Conservation (phyloP, 306 rosid genomes). For the Alnus rubra region DNA sequence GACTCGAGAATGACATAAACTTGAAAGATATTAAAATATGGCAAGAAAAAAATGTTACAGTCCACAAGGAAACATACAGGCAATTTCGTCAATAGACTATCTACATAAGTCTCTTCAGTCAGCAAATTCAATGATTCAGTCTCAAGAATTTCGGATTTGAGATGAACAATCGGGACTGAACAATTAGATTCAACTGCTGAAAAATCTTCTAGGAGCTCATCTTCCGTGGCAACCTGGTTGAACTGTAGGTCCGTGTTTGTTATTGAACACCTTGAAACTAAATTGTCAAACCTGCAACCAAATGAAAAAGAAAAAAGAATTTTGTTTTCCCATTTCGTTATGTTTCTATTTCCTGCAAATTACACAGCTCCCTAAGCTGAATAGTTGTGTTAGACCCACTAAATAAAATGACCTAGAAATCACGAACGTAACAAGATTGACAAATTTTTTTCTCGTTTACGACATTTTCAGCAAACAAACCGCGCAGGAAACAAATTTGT, state of each 20-base stretch:
- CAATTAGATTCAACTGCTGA: slow-evolving; percentile 53
- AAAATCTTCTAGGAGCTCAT: slow-evolving; percentile 48
- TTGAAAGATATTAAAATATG: background rate
- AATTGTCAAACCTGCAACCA: slow-evolving; percentile 48
- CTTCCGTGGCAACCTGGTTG: slow-evolving; percentile 42
- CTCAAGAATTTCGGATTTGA: slow-evolving; percentile 61
- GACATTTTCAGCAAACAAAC: background rate
- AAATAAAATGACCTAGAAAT: background rate
- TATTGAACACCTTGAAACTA: slow-evolving; percentile 67
- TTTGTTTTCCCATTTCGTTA: background rate
- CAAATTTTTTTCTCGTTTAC: background rate
- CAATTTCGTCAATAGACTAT: slow-evolving; percentile 71
- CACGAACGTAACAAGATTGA: background rate
- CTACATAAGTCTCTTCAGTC: slow-evolving; percentile 62
- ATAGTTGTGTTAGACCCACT: background rate
- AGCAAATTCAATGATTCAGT: slow-evolving; percentile 65
- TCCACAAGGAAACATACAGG: slow-evolving; percentile 56
- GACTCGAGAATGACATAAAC: slow-evolving; percentile 4
- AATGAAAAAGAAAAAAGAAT: slow-evolving; percentile 2
- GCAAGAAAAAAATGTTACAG: background rate
- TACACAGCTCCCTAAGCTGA: background rate
- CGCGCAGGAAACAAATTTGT: background rate
- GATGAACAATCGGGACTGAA: slow-evolving; percentile 55
- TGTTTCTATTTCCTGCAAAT: background rate
- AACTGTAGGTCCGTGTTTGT: slow-evolving; percentile 62